These are phyloP conservation scores for Glycine tomentella DNA, from an alignment of 306 rosid species.

Conservation along the genomic window DNA sequence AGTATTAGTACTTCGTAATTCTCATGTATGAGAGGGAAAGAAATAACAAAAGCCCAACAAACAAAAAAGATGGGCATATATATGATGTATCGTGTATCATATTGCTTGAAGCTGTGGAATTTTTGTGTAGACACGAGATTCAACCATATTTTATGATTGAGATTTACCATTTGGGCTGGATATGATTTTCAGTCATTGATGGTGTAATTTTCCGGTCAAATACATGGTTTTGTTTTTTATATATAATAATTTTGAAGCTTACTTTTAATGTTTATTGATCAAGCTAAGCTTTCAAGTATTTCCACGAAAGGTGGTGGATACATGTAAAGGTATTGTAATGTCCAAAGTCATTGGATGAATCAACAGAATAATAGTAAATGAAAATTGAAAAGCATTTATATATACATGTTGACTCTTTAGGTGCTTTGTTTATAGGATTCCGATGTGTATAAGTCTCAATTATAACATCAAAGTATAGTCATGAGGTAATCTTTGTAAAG, in stretches of 20 bases:
- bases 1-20: no score
- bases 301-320: not conserved
- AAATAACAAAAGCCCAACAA: not conserved
- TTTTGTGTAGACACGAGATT: not conserved
- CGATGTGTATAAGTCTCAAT: no score
- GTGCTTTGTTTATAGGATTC: no score
- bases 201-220: not conserved
- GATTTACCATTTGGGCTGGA: not conserved
- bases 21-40: no score
- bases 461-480: no score
- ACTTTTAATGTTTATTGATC: not conserved
- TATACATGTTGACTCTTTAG: no score
- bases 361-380: not conserved
- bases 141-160: slow-evolving; percentile 7
- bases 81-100: not conserved
- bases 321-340: no score
- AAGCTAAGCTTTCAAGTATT: not conserved
- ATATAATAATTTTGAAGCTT: not conserved
- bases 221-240: no score
- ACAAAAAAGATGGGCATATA: not conserved
- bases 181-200: not conserved
- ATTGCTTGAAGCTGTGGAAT: not conserved
- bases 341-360: not conserved
- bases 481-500: no score
- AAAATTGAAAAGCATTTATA: no score